Percentiles rank a stretch among this genome's conserved stretches.
Evolutionary conservation across 257 asterid species (phyloP).

Genomic region (Datura wrightii): DNA sequence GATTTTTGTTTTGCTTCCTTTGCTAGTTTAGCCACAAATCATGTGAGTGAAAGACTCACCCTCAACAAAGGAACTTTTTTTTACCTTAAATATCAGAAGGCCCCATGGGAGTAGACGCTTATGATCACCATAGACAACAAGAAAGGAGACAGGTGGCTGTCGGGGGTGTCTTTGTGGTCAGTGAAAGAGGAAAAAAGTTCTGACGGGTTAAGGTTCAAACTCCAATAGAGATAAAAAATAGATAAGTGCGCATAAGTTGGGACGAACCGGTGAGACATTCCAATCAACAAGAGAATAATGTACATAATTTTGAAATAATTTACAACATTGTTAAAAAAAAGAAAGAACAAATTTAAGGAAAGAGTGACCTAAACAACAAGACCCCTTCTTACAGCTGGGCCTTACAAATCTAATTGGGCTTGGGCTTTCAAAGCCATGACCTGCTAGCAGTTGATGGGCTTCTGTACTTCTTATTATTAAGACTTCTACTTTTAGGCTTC

Average conservation of each 20-base stretch:
- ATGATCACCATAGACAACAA: background rate
- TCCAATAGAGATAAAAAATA: background rate
- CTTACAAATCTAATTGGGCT: conserved; percentile 18
- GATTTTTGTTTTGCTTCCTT: background rate
- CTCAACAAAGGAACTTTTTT: too few species aligned
- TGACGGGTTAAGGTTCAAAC: background rate
- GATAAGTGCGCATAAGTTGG: background rate
- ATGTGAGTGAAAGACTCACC: background rate
- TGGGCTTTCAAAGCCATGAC: conserved; percentile 41
- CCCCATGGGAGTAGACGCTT: background rate
- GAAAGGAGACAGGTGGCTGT: background rate
- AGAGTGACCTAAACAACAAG: conserved; percentile 19
- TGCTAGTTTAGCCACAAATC: background rate
- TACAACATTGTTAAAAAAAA: background rate
- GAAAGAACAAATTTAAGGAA: background rate
- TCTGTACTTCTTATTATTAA: conserved; percentile 28
- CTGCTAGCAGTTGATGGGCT: conserved; percentile 47
- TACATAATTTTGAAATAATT: background rate
- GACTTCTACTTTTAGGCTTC: conserved; percentile 42
- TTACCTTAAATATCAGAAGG: background rate
- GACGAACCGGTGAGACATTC: background rate
- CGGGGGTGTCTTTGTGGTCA: background rate
- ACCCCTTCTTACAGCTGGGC: background rate
- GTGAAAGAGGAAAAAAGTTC: background rate
- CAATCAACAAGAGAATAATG: background rate